A percentile compares a stretch with the other conserved stretches of the same genome.
These are phyloP conservation scores for Marasmius tenuissimus DNA, from an alignment of 1,284 basidiomycete species.

Conservation along the genomic window DNA sequence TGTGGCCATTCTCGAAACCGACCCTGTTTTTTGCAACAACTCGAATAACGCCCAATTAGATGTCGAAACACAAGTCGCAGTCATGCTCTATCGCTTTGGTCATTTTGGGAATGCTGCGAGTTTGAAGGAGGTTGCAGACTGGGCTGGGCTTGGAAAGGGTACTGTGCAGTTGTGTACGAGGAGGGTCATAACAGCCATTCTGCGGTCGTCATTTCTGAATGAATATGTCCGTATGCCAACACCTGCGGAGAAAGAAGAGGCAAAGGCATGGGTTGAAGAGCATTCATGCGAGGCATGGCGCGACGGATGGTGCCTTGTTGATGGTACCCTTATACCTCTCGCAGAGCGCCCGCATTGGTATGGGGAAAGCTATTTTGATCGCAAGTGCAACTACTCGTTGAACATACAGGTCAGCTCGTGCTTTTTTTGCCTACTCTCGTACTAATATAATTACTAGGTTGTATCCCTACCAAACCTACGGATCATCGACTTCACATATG, in stretches of 20 bases:
- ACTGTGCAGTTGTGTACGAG: not conserved
- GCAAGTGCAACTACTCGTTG: slow-evolving; percentile 33
- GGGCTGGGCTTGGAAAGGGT: not conserved
- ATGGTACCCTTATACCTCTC: slow-evolving; percentile 25
- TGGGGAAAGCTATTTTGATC: slow-evolving; percentile 31
- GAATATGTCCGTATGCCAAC: not conserved
- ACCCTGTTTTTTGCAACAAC: not conserved
- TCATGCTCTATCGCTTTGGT: slow-evolving; percentile 33
- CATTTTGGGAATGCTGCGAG: slow-evolving; percentile 32
- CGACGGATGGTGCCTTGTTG: slow-evolving; percentile 22
- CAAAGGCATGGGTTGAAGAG: slow-evolving; percentile 6
- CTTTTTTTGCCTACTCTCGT: not conserved
- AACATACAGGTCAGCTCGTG: slow-evolving; percentile 28
- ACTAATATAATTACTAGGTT: not conserved
- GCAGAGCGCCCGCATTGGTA: slow-evolving; percentile 22
- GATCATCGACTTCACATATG: slow-evolving; percentile 5
- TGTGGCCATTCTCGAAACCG: no score
- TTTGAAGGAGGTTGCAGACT: not conserved
- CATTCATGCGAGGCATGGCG: slow-evolving; percentile 23
- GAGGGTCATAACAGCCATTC: not conserved
- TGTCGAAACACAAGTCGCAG: slow-evolving; percentile 30
- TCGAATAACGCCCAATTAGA: slow-evolving; percentile 5
- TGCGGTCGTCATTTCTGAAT: not conserved
- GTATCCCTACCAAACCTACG: slow-evolving; percentile 3
- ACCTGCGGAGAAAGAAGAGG: slow-evolving; percentile 1